A percentile compares a stretch with the other conserved stretches of the same genome.
These are phyloP conservation scores for Aspergillus nanangensis DNA, from an alignment of 495 filamentous ascomycete species.

Conservation along the genomic window DNA sequence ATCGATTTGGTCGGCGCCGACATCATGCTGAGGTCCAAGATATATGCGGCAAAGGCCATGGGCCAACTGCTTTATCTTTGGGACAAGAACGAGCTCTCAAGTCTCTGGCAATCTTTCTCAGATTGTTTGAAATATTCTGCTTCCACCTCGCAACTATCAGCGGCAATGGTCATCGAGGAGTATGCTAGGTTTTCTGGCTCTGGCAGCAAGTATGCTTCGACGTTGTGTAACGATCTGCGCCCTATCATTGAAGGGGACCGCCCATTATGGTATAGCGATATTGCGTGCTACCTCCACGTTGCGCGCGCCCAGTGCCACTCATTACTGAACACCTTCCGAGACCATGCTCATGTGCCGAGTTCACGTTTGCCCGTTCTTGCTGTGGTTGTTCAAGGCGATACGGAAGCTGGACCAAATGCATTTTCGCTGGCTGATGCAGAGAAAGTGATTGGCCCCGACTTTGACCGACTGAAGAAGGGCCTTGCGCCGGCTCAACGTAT, in stretches of 20 bases:
- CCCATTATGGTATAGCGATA: slow-evolving; percentile 78
- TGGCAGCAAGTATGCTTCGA: slow-evolving; percentile 40
- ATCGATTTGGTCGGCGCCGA: slow-evolving; percentile 90
- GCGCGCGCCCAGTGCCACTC: slow-evolving; percentile 87
- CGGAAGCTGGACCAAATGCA: slow-evolving; percentile 81
- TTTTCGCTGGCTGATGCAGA: slow-evolving; percentile 87
- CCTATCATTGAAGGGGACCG: slow-evolving; percentile 74
- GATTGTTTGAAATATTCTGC: slow-evolving; percentile 63
- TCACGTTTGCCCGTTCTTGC: slow-evolving; percentile 73
- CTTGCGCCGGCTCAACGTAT: slow-evolving; percentile 80
- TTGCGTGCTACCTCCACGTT: slow-evolving; percentile 81
- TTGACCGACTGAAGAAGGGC: slow-evolving; percentile 76
- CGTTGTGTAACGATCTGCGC: slow-evolving; percentile 59
- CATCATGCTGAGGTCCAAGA: slow-evolving; percentile 79
- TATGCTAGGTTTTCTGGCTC: slow-evolving; percentile 54
- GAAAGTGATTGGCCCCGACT: slow-evolving; percentile 76
- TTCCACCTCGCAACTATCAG: slow-evolving; percentile 79
- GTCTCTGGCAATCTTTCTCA: slow-evolving; percentile 47
- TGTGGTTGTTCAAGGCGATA: slow-evolving; percentile 87
- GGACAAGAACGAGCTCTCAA: slow-evolving; percentile 39
- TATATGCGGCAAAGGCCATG: slow-evolving; percentile 78
- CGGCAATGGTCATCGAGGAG: slow-evolving; percentile 84
- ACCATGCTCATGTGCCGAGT: slow-evolving; percentile 71
- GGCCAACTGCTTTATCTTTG: slow-evolving; percentile 49
- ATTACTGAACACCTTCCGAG: slow-evolving; percentile 82